Evolutionary conservation across 192 early-diverging fungal species (phyloP).

Genomic region (Glomus cerebriforme): DNA sequence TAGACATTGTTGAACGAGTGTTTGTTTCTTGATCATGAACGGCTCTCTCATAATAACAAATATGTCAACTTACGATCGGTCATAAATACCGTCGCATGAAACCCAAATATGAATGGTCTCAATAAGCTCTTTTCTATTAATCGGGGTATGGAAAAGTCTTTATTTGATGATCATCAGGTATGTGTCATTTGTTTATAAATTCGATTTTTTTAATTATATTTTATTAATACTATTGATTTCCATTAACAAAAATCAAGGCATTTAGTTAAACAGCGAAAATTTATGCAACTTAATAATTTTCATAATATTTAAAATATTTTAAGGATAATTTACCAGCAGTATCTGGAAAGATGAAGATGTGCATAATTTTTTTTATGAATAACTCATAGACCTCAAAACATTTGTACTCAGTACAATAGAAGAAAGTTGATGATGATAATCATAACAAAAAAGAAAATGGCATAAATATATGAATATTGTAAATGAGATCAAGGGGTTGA

Average conservation of each 20-base stretch:
- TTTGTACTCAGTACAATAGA: constrained; percentile 64
- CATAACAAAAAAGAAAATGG: constrained; percentile 26
- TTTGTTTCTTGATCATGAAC: constrained; percentile 12
- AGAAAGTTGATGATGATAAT: constrained; percentile 41
- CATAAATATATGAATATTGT: constrained; percentile 31
- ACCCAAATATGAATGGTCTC: constrained; percentile 40
- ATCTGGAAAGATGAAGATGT: constrained; percentile 96
- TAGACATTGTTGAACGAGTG: not conserved
- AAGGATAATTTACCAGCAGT: constrained; percentile 48
- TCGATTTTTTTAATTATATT: not conserved
- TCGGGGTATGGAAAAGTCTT: constrained; percentile 55
- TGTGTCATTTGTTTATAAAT: too few species aligned
- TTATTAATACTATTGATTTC: not conserved
- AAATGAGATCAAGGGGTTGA: constrained; percentile 36
- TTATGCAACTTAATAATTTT: constrained; percentile 24
- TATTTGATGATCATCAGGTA: constrained; percentile 70
- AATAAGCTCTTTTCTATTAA: constrained; percentile 44
- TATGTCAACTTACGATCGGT: constrained; percentile 60
- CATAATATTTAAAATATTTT: constrained; percentile 13
- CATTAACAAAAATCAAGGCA: constrained; percentile 59
- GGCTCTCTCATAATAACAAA: constrained; percentile 50
- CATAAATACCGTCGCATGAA: constrained; percentile 43
- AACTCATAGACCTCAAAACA: constrained; percentile 75
- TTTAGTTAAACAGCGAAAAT: constrained; percentile 42
- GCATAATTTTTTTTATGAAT: constrained; percentile 87